Conservation (phyloP, 148 eudicot species). For the Euryodendron excelsum region DNA sequence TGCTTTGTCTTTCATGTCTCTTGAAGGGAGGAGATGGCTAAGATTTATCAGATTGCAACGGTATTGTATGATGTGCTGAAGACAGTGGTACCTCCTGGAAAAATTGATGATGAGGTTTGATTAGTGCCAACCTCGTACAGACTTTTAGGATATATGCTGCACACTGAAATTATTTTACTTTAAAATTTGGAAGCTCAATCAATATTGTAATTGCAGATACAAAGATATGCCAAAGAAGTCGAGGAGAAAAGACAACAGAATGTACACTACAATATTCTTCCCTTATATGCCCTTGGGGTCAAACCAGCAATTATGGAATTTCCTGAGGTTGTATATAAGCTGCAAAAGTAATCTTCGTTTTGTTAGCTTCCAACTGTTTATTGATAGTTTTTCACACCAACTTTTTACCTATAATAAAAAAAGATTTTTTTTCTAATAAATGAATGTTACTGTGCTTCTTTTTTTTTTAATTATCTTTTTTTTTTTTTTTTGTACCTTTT, state of each 20-base stretch:
- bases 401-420: no score
- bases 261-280: constrained; percentile 90
- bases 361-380: background rate
- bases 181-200: constrained; percentile 10
- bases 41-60: constrained; percentile 83
- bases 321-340: constrained; percentile 64
- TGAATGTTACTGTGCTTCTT: background rate
- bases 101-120: constrained; percentile 73
- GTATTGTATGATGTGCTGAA: constrained; percentile 83
- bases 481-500: background rate
- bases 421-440: background rate
- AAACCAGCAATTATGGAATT: constrained; percentile 95
- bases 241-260: constrained; percentile 72
- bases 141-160: background rate
- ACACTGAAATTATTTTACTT: constrained; percentile 1
- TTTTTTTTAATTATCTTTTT: background rate
- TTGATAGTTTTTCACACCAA: background rate
- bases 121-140: constrained; percentile 11
- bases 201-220: constrained; percentile 43
- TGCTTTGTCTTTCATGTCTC: constrained; percentile 14
- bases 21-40: constrained; percentile 94
- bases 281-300: constrained; percentile 69
- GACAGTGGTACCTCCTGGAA: constrained; percentile 72
- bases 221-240: constrained; percentile 77
- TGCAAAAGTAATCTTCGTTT: background rate